Evolutionary conservation across 225 moss, liverwort and hornwort genomes (phyloP).

Genomic region (Physcomitrellopsis africana): DNA sequence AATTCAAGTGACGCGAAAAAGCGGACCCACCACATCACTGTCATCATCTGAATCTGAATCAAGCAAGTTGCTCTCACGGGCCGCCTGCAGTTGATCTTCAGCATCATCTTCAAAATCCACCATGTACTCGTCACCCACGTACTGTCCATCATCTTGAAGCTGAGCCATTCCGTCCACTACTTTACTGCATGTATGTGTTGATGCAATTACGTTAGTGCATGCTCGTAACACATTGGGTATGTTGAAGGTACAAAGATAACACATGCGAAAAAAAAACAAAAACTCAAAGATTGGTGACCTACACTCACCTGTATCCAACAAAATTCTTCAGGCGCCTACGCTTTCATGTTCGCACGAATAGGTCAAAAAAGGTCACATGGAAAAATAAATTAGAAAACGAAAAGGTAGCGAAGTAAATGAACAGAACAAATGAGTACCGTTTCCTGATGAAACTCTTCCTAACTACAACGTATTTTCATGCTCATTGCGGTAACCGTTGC

Average conservation of each 20-base stretch:
- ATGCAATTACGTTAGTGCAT: background rate
- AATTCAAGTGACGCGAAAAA: background rate
- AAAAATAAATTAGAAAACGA: background rate
- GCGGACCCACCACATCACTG: constrained; percentile 62
- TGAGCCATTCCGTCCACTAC: constrained; percentile 50
- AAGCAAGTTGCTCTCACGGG: constrained; percentile 68
- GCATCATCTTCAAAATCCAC: constrained; percentile 81
- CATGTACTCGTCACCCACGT: constrained; percentile 73
- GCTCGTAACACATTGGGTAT: background rate
- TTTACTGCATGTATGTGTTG: constrained; percentile 32
- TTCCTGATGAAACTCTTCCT: background rate
- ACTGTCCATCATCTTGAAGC: constrained; percentile 59
- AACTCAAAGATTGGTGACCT: background rate
- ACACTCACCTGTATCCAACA: background rate
- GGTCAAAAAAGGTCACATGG: background rate
- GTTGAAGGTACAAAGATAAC: constrained; percentile 21
- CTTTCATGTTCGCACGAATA: background rate
- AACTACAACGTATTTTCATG: background rate
- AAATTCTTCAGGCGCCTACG: constrained; percentile 9
- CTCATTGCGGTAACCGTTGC: background rate
- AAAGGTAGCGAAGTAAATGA: background rate
- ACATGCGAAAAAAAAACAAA: background rate
- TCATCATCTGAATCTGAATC: constrained; percentile 87
- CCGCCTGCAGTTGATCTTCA: constrained; percentile 72
- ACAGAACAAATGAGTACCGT: background rate